Evolutionary conservation across 139 green algal genomes (phyloP), one percentile per base, ranked within the genome.

Genomic region (Bryopsis sp.): DNA sequence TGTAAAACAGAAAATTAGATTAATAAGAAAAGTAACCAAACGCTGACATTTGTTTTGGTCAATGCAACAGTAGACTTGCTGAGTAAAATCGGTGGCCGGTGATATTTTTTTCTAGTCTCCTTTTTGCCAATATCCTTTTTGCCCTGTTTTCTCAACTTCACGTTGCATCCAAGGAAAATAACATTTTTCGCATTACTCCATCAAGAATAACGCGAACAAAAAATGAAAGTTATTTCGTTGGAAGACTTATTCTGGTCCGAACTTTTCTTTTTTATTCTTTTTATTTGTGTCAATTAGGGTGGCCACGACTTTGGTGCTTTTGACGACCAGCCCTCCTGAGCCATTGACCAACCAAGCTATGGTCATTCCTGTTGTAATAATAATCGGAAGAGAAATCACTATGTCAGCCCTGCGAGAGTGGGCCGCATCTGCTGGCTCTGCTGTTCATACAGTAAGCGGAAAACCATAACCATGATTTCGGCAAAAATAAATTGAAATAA

Each of bases 391-490:
- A 0, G 92, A 97, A 67, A 90, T 97, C 33, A 90, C 90, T 0
- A 96, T 97, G 89, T 87, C 76, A 0, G 80, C 90, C 5, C 80
- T 98, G 63, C 72, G 92, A 2, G 92, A 98, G 71, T 98, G 91
- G 91, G 92, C 91, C 4, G 89, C 92, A 6, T 68, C 87, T 28
- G 76, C 77, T 6, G 81, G 86, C 5, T 77, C 79, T 1, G 84
- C 85, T 35, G 90, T 83, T 2, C 81, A 88, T 54, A 84, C 82
- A 63, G 90, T 91, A 3, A 68, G 11, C 2, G 2, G 36, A 39
- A 15, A n/a, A 67, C 15, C 4, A 67, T 54, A 58, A 57, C 43
- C 38, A 73, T 36, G 7, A 39, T 2, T 28, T 75, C 39, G 38
- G 29, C 5, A 34, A 43, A 3, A 50, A 2, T 3, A 47, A 58